Base-by-base conservation (phyloP, 2,329 filamentous ascomycete genomes). In the Cladorrhinum sp. region DNA sequence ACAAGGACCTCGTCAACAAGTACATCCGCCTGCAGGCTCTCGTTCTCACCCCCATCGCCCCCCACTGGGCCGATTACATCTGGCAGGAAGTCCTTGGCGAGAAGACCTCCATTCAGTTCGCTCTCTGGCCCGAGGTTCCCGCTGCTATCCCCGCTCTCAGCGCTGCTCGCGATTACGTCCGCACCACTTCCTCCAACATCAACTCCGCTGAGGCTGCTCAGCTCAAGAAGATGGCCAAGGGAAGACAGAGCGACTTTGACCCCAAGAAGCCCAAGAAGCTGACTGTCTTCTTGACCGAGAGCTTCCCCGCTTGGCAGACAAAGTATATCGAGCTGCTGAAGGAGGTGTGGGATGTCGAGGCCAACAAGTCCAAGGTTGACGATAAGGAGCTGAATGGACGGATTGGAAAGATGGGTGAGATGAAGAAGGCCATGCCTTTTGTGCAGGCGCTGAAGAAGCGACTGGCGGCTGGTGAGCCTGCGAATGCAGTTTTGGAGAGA, bases 381-480 rank as follows among this genome's bases (percentile, higher is more conserved):
- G 91, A 96, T 73, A 96, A 96, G 79, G 86, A 85, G 59, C 79
- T 97, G 51, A 90, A 87, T 69, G 87, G 86, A 66, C 84, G 87
- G 71, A 88, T 97, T 60, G 86, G 86, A 67, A 96, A 96, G 80
- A 81, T 92, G 71, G 87, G 86, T 49, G 91, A 96, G 77, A 92
- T 92, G 83, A 99, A 98, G 85, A 95, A 96, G 78, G 93, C 92
- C 2, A 98, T 98, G 93, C 95, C 95, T 0, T 98, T 97, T 71
- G 88, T 97, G 54, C 93, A 98, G 78, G 78, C 75, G 6, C 79
- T 98, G 62, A 97, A 97, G 87, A 90, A 85, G 75, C 86, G 91
- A 56, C 83, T 99, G 59, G 81, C 92, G 60, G 81, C 82, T 54
- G 89, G 90, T 63, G 86, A 93, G 76, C 77, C 80, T 13, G 78